Base-by-base conservation (phyloP, 1,139 yeast genomes). In the Scheffersomyces segobiensis region DNA sequence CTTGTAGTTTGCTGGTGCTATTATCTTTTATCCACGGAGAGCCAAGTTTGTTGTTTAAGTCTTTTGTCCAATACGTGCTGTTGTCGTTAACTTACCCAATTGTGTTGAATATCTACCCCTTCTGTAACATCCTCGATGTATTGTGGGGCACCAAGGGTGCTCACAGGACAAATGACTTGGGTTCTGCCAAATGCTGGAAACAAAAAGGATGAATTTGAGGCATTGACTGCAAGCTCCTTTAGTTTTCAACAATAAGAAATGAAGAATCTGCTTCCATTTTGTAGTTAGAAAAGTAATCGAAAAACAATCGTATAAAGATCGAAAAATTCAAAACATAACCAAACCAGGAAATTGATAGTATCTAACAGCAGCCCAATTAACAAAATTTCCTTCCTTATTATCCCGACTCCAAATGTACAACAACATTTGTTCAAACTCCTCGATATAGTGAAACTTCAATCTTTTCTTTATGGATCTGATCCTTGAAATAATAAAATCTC, bases 131-230 rank as follows among this genome's bases (percentile, higher is more conserved):
- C n/a, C n/a, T n/a, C n/a, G n/a, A n/a, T n/a, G n/a, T n/a, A n/a
- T n/a, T n/a, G n/a, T n/a, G n/a, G n/a, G n/a, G n/a, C n/a, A n/a
- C n/a, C n/a, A n/a, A 90, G 71, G 93, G 92, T 32, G 90, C 83
- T 57, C 85, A 85, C 39, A 79, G 77, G 50, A 85, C 86, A 58
- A 81, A 81, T 63, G 93, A 89, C 72, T 79, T 90, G 63, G 96
- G 96, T 56, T 82, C 84, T 24, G 95, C 93, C 46, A 85, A 84
- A 61, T 52, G 76, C 84, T 7, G 81, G 84, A 62, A 78, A 77
- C 61, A 76, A 80, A 62, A 63, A 91, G 68, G 87, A 90, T 60
- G 87, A 90, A 64, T 87, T 87, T 63, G 84, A 46, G n/a, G 5
- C 8, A 5, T 46, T 46, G 18, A 46, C 12, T 46, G 8, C 48